phyloP scores from a whole-genome alignment of 768 basidiomycete genomes.

The Russula ochroleuca region DNA sequence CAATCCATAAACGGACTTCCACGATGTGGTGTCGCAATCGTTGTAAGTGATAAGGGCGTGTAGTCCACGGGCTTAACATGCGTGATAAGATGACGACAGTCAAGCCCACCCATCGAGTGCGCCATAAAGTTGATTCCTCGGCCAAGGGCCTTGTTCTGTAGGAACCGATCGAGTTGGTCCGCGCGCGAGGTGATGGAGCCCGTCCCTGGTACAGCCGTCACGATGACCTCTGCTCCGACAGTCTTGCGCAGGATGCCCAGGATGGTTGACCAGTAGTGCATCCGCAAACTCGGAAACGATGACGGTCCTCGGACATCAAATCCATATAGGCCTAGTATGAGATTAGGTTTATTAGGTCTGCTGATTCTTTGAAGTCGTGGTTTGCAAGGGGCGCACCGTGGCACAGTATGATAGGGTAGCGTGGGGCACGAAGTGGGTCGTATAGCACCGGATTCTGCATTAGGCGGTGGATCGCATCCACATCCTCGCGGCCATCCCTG shows the following conservation, averaged over 20 bases:
- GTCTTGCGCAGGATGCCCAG: conserved; percentile 72
- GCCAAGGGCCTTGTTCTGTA: conserved; percentile 61
- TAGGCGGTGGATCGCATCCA: conserved; percentile 61
- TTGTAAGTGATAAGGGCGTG: conserved; percentile 80
- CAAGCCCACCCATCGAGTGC: conserved; percentile 97
- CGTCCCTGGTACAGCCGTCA: conserved; percentile 90
- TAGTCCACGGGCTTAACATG: conserved; percentile 80
- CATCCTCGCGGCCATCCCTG: conserved; percentile 17
- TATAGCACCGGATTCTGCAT: conserved; percentile 74
- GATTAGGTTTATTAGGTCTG: background rate
- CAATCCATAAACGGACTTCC: conserved; percentile 99
- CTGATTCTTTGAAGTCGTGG: background rate
- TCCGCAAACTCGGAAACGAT: conserved; percentile 48
- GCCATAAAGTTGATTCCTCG: conserved; percentile 89
- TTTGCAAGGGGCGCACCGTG: conserved; percentile 55
- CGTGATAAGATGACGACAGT: conserved; percentile 88
- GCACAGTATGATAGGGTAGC: conserved; percentile 91
- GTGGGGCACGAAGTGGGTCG: conserved; percentile 72
- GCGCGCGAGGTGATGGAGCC: conserved; percentile 85
- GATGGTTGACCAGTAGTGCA: conserved; percentile 94
- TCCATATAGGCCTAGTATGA: conserved; percentile 74
- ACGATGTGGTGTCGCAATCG: conserved; percentile 88
- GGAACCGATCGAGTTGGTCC: conserved; percentile 63
- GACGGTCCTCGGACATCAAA: conserved; percentile 92
- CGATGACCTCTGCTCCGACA: conserved; percentile 91